A percentile compares a stretch with the other conserved stretches of the same genome.
Conservation (phyloP, 805 yeast species). For the Grigorovia transvaalensis region DNA sequence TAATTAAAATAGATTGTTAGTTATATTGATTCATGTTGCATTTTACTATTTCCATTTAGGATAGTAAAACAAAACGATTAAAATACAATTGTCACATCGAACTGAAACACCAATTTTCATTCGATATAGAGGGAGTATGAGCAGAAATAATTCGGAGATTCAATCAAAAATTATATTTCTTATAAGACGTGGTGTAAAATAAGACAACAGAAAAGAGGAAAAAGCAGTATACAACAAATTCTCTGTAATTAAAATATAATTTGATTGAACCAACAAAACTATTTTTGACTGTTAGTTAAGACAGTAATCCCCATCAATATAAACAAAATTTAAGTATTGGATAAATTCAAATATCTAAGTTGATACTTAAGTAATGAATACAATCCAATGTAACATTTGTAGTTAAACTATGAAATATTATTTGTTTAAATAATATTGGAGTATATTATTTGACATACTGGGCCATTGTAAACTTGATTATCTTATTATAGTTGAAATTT, state of each 20-base stretch:
- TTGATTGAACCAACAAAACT: not conserved
- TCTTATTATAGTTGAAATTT: not conserved
- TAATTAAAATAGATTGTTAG: slow-evolving; percentile 1
- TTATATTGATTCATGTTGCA: not conserved
- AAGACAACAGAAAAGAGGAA: not conserved
- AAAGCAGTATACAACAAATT: not conserved
- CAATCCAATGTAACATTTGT: slow-evolving; percentile 10
- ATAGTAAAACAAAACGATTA: slow-evolving; percentile 1
- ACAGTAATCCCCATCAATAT: slow-evolving; percentile 25
- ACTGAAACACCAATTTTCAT: slow-evolving; percentile 33
- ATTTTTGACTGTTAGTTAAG: not conserved
- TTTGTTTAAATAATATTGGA: not conserved
- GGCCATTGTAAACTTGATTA: slow-evolving; percentile 28
- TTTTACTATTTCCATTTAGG: not conserved
- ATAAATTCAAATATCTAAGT: not conserved
- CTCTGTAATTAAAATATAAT: not conserved
- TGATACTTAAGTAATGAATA: not conserved
- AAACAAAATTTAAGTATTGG: not conserved
- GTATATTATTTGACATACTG: slow-evolving; percentile 23
- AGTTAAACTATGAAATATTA: not conserved
- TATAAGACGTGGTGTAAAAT: not conserved
- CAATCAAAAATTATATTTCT: not conserved
- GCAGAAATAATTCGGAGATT: slow-evolving; percentile 27
- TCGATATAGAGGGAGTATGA: slow-evolving; percentile 28
- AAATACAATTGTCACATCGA: slow-evolving; percentile 29